These are phyloP conservation scores for Penicillium bialowiezense DNA, from an alignment of 495 filamentous ascomycete species.

Conservation along the genomic window DNA sequence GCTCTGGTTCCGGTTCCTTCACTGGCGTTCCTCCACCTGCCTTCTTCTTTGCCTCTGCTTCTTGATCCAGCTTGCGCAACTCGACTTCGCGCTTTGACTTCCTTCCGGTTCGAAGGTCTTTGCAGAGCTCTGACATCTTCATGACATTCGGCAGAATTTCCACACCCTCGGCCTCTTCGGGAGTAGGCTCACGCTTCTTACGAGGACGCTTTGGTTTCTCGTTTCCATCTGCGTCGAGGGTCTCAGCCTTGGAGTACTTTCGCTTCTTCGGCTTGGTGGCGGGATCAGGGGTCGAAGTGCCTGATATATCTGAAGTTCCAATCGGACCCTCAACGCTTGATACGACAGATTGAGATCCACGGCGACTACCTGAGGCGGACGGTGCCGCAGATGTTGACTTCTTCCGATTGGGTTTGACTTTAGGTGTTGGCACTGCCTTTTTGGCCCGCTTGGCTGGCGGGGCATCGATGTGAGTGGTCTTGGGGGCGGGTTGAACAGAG, in stretches of 20 bases:
- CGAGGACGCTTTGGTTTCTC: conserved; percentile 29
- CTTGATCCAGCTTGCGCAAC: conserved; percentile 53
- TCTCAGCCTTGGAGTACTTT: conserved; percentile 23
- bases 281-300: conserved; percentile 17
- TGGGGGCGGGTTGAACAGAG: neutral
- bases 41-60: conserved; percentile 47
- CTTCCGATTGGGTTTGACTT: neutral
- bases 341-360: conserved; percentile 9
- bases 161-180: conserved; percentile 71
- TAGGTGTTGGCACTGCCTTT: conserved; percentile 13
- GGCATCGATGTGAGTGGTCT: neutral
- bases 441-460: conserved; percentile 14
- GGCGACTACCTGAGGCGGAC: conserved; percentile 2
- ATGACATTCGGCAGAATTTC: conserved; percentile 65
- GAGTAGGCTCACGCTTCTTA: conserved; percentile 58
- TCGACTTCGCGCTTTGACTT: conserved; percentile 69
- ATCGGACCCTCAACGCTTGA: conserved; percentile 11
- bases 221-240: conserved; percentile 21
- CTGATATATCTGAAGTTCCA: conserved; percentile 9
- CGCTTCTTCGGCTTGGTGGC: conserved; percentile 23
- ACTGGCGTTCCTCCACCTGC: conserved; percentile 37
- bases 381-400: neutral
- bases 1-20: conserved; percentile 18
- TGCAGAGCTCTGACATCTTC: conserved; percentile 82
- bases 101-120: conserved; percentile 72